Evolutionary conservation across 306 rosid species (phyloP).

Genomic region (Castanea mollissima): DNA sequence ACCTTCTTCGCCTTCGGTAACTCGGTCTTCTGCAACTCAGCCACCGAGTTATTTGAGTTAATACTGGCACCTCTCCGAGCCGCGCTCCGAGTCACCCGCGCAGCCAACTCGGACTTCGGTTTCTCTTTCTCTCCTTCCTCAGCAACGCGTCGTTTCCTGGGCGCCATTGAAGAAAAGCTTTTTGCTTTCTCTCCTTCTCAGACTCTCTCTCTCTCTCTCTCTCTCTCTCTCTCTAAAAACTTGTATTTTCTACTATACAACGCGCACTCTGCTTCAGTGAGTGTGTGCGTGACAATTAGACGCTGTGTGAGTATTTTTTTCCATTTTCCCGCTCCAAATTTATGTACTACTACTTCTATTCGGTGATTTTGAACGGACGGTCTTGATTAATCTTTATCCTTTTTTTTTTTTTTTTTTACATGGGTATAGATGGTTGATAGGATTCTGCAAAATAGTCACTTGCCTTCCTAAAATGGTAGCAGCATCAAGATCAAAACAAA

Average conservation of each 20-base stretch:
- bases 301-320: not conserved
- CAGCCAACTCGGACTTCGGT: conserved; percentile 5
- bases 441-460: too few species aligned
- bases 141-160: conserved; percentile 29
- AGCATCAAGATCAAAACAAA: too few species aligned
- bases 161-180: conserved; percentile 33
- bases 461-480: too few species aligned
- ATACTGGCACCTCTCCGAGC: conserved; percentile 16
- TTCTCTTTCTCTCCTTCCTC: conserved; percentile 8
- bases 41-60: not conserved
- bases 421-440: too few species aligned
- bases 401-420: too few species aligned
- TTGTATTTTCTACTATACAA: too few species aligned
- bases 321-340: conserved; percentile 31
- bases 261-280: not conserved
- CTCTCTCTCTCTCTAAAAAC: not conserved
- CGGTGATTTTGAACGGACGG: conserved; percentile 24
- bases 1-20: not conserved
- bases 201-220: not conserved
- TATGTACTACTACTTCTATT: too few species aligned
- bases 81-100: conserved; percentile 29
- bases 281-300: conserved; percentile 3
- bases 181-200: not conserved
- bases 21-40: not conserved
- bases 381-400: not conserved